Evolutionary conservation across 768 basidiomycete species (phyloP), one percentile per base, ranked within the genome.

Genomic region (Macrolepiota fuliginosa): DNA sequence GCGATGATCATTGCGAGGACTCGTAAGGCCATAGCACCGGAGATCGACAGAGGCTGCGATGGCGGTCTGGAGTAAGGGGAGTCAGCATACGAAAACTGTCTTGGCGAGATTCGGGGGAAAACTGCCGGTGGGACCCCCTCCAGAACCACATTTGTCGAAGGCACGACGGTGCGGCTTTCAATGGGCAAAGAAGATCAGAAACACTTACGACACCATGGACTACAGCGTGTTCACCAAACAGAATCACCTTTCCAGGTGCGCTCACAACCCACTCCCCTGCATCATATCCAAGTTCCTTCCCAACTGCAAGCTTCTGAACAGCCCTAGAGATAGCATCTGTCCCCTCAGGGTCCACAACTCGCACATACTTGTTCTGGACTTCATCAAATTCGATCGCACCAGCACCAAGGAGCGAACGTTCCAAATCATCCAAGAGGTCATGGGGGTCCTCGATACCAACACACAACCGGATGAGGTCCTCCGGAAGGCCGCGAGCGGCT

Each of bases 221-320:
- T 54, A 99, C 97, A 17, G 97, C 96, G 74, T 99, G 97, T 76
- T 99, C 97, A 52, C 97, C 97, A 66, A 98, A 99, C 64, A 99
- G 74, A 65, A 99, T 98, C 62, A 98, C 92, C 71, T 99, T 99
- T 25, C 97, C 97, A 7, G 97, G 97, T 2, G 97, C 94, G 61
- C 94, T 95, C 61, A 98, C 89, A 56, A 97, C 82, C 88, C 92
- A 92, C 70, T 91, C 89, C 42, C 65, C 42, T 51, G 77, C 73
- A 54, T 83, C 70, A 52, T 76, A 74, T 27, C 61, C 69, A 62
- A 66, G 73, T 66, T 74, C 69, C 53, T 81, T 69, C 24, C 46
- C 60, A 49, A 19, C 46, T 10, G 60, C 53, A 46, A 92, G 78
- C 71, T 85, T 86, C 72, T 90, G 82, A n/a, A 91, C 86, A 10